phyloP scores from a whole-genome alignment of 163 green algal genomes.

The Chloromonas sp. region DNA sequence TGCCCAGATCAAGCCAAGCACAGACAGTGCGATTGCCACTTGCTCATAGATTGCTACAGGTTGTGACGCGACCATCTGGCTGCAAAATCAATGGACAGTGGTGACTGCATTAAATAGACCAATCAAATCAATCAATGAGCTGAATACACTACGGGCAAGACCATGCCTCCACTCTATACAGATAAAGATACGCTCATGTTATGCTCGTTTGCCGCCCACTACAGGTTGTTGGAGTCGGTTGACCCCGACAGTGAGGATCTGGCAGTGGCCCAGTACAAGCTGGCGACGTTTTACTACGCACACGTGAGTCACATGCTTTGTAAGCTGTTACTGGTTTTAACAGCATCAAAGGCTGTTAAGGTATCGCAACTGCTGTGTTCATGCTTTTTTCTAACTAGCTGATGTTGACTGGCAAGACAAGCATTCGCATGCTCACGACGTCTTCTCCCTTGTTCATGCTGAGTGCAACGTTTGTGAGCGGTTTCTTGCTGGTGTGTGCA shows the following conservation, averaged over 20 bases:
- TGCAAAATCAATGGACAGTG: no score
- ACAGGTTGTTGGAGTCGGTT: constrained; percentile 20
- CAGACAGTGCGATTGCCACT: no score
- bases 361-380: neutral
- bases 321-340: no score
- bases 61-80: no score
- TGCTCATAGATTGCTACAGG: no score
- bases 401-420: neutral
- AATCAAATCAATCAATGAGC: neutral
- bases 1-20: no score
- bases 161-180: no score
- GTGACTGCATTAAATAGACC: no score
- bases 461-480: neutral
- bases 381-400: neutral
- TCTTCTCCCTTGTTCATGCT: neutral
- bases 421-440: neutral
- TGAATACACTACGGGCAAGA: no score
- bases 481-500: neutral
- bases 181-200: no score
- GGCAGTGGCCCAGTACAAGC: constrained; percentile 36
- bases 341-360: no score
- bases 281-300: constrained; percentile 47
- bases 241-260: constrained; percentile 32
- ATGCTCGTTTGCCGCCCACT: no score
- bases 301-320: constrained; percentile 8